Base-by-base conservation (phyloP, 495 filamentous ascomycete species). In the Chaetomium fimeti region DNA sequence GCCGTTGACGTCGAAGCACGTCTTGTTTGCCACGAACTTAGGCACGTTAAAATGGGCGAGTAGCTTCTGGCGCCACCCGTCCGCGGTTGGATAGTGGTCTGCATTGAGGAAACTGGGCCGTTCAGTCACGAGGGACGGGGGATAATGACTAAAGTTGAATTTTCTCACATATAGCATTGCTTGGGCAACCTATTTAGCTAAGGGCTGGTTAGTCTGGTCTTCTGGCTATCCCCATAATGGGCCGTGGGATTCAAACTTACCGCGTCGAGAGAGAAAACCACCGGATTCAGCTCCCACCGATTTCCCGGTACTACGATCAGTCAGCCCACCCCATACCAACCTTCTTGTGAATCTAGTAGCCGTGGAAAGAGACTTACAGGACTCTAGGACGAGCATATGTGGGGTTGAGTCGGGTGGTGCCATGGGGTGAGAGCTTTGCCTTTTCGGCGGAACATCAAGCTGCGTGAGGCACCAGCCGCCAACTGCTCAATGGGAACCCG, bases 1-100 rank as follows among this genome's bases (percentile, higher is more conserved):
- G 43, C 67, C 69, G 54, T 69, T 71, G 4, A 71, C 16, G 40
- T 71, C 69, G 29, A 71, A 69, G 48, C 69, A 71, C 15, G 69
- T 69, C 18, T 65, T 43, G 29, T 56, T 65, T 22, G 61, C 67
- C n/a, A 71, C 58, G 36, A 65, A 71, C 11, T 18, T 11, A n/a
- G 69, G 69, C 29, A 71, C 69, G 43, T 65, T 55, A 62, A 71
- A 69, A 24, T 66, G 58, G 12, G 55, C 59, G 2, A 71, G 67
- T 13, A 69, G 48, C 18, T 29, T 49, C 42, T 69, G 63, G 12
- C 69, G 64, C 7, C 54, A 48, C 5, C 42, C 58, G 8, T 53
- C 60, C 2, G 51, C 20, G 16, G 42, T 55, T 11, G 61, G 64
- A 9, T 71, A 69, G 55, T 69, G 49, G 7, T 15, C 2, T 4